Conservation (phyloP, 2,329 filamentous ascomycete genomes). For the Aspergillus fumigatus region DNA sequence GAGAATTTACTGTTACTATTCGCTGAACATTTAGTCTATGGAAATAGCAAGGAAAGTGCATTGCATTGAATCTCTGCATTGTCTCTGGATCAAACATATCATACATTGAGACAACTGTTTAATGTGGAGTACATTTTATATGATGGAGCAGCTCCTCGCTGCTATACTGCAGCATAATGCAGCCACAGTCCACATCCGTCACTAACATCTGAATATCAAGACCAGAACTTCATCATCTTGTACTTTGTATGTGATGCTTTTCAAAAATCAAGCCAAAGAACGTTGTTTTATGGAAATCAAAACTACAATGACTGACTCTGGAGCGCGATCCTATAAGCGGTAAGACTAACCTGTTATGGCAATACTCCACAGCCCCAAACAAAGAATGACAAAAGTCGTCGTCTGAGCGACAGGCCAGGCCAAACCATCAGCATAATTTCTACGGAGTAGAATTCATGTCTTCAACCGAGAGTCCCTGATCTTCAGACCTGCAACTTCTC, state of each 20-base stretch:
- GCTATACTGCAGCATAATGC: neutral
- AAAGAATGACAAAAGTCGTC: neutral
- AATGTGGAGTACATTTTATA: neutral
- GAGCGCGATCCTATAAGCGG: neutral
- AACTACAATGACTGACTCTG: neutral
- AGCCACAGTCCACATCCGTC: neutral
- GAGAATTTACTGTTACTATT: neutral
- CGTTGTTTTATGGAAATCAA: neutral
- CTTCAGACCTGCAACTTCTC: slow-evolving; percentile 10
- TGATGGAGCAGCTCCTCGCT: neutral
- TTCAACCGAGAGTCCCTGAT: slow-evolving; percentile 1
- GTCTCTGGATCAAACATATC: neutral
- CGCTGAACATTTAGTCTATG: neutral
- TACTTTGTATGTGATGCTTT: neutral
- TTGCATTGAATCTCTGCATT: neutral
- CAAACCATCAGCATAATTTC: neutral
- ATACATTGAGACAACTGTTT: neutral
- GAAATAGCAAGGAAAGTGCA: neutral
- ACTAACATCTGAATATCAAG: neutral
- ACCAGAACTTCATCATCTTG: neutral
- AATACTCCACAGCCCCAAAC: neutral
- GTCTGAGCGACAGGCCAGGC: neutral
- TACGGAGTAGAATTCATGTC: neutral
- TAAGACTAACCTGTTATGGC: neutral
- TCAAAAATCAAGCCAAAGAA: neutral